Evolutionary conservation across 2,329 filamentous ascomycete genomes (phyloP), one percentile per base, ranked within the genome.

Genomic region (Penicillium sclerotiorum): DNA sequence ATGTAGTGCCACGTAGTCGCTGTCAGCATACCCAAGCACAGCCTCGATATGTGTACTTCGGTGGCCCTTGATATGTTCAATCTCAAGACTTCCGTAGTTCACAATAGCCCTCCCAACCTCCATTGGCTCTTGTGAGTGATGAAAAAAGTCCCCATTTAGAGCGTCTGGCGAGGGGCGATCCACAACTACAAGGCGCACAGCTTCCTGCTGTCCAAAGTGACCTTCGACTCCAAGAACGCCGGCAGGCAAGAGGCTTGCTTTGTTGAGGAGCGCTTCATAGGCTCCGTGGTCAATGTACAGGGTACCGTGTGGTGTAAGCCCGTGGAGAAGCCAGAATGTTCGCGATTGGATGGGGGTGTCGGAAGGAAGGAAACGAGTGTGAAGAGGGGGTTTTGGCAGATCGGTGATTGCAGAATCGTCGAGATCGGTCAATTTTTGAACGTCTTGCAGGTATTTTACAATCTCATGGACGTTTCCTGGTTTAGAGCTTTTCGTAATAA

Each of bases 321-420:
- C 94, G 72, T 99, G 90, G 0, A 97, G 80, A 41, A 99, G 86
- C 94, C 94, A 99, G 79, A 99, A 97, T 67, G 94, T 91, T 54
- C 93, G 87, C 69, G 96, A 94, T 49, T 90, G 86, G 52, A 97
- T 94, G 1, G 93, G 92, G 21, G 89, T 85, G 0, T 82, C 77
- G 8, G 90, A 90, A 0, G 92, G 90, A 11, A 96, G 79, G 78
- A 99, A 99, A 49, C 94, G 87, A 3, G 94, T 99, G 72, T 99
- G 94, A 4, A 96, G 77, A 1, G 92, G 87, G 1, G 83, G 71
- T 65, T 46, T 75, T 50, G 38, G 84, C 22, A 75, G 77, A 49
- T 32, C 35, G 33, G 15, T 23, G 13, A 37, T 15, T 3, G 17
- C 15, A 7, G 23, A 15, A 8, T 46, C 43, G 15, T 37, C 13